phyloP scores from a whole-genome alignment of 1,139 yeast species.

The Suhomyces terraborum region DNA sequence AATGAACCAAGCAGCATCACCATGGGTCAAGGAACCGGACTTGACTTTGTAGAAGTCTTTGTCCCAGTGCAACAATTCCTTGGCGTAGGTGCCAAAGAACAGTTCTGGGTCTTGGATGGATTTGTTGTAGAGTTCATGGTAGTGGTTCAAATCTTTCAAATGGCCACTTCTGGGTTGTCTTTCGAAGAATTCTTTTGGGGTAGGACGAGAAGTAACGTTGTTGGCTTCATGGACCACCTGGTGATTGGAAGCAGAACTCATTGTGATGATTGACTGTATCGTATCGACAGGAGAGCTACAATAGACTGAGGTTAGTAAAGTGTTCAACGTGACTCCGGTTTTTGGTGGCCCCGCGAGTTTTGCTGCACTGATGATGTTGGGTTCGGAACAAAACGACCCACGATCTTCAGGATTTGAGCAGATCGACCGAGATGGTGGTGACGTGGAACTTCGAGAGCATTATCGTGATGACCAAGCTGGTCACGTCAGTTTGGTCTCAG shows the following conservation, averaged over 20 bases:
- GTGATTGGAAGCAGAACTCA: slow-evolving; percentile 24
- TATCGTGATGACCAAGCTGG: no score
- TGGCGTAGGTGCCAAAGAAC: slow-evolving; percentile 84
- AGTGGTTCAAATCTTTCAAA: slow-evolving; percentile 60
- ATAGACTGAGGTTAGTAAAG: slow-evolving; percentile 6
- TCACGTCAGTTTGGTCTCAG: no score
- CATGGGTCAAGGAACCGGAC: slow-evolving; percentile 71
- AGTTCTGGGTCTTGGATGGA: slow-evolving; percentile 80
- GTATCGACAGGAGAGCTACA: slow-evolving; percentile 3
- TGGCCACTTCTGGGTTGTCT: slow-evolving; percentile 65
- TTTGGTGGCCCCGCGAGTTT: not conserved
- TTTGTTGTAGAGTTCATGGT: slow-evolving; percentile 69
- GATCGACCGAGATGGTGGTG: no score
- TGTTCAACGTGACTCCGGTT: not conserved
- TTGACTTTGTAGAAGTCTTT: slow-evolving; percentile 74
- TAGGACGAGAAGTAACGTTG: slow-evolving; percentile 57
- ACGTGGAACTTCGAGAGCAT: no score
- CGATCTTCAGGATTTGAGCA: no score
- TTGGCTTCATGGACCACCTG: slow-evolving; percentile 82
- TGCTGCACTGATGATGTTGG: slow-evolving; percentile 1
- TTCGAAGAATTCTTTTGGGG: slow-evolving; percentile 75
- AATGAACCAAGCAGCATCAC: slow-evolving; percentile 90
- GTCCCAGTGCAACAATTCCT: slow-evolving; percentile 81
- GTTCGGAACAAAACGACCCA: no score
- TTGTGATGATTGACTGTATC: slow-evolving; percentile 3